Evolutionary conservation across 202 grass and related monocot species (phyloP), one percentile per base, ranked within the genome.

Genomic region (Sporobolus alterniflorus): DNA sequence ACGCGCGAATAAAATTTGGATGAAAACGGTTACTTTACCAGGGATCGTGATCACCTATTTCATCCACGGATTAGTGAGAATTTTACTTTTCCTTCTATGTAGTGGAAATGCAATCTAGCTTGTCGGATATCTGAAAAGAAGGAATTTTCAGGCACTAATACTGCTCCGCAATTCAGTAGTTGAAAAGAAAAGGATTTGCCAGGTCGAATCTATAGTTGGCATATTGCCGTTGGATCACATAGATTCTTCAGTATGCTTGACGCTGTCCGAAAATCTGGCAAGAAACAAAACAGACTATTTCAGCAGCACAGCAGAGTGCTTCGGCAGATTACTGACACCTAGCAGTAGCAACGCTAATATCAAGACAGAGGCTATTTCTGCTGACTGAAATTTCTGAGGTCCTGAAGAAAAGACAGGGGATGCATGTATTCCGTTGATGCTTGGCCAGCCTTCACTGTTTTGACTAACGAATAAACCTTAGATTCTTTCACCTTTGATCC

Each of bases 401-500:
- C 48, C 25, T 44, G 34, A 76, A 72, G 7, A 72, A 65, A 73
- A 72, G 43, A 9, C 12, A 2, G 42, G 65, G 32, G 33, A n/a
- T 50, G 4, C 61, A 18, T 61, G 40, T 43, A 69, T 34, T 31
- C 0, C 63, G 5, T 66, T 65, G 33, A 28, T 28, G 47, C 49
- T 64, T 73, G 44, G 55, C 22, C 20, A 51, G 16, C 21, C 71
- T 66, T 28, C 1, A 2, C 22, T 54, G 9, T 85, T 85, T 73
- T 64, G 13, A 34, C 7, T 43, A 21, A 26, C 7, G 20, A 86
- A 28, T 59, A 47, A 46, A 28, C 18, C 7, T 54, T 64, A 43
- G 31, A 71, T 72, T 85, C 18, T 71, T 60, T 49, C 64, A 24
- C 67, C 4, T 71, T 64, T 74, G 44, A 85, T 20, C 18, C 3